Percentiles rank a stretch among this genome's conserved stretches.
These are phyloP conservation scores for Hymenoscyphus scutula DNA, from an alignment of 2,329 filamentous ascomycete species.

Conservation along the genomic window DNA sequence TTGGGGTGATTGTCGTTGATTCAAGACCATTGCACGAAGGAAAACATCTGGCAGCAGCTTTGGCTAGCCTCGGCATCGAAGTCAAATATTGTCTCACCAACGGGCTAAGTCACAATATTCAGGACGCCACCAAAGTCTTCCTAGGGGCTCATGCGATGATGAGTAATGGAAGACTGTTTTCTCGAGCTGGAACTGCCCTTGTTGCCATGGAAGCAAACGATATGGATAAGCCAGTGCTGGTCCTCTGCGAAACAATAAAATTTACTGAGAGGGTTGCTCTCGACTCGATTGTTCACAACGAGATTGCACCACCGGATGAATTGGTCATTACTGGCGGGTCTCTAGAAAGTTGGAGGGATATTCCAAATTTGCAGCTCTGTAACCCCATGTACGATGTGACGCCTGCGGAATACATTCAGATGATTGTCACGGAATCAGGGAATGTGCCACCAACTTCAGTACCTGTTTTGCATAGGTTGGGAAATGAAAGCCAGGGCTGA, in stretches of 20 bases:
- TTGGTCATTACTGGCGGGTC: conserved; percentile 42
- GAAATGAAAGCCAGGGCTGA: conserved; percentile 38
- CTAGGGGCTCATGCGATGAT: conserved; percentile 93
- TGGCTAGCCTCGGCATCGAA: conserved; percentile 65
- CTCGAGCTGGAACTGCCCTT: conserved; percentile 80
- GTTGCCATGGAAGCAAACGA: conserved; percentile 80
- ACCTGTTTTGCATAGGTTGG: conserved; percentile 66
- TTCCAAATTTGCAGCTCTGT: conserved; percentile 58
- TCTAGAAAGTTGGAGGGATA: conserved; percentile 55
- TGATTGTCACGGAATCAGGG: conserved; percentile 89
- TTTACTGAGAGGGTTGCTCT: conserved; percentile 87
- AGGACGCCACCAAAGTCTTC: conserved; percentile 61
- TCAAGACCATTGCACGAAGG: conserved; percentile 69
- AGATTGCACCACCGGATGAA: conserved; percentile 77
- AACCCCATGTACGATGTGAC: conserved; percentile 92
- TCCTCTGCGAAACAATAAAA: conserved; percentile 92
- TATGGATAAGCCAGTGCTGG: conserved; percentile 75
- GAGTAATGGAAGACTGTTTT: conserved; percentile 89
- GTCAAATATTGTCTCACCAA: conserved; percentile 82
- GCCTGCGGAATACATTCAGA: conserved; percentile 78
- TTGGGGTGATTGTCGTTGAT: conserved; percentile 84
- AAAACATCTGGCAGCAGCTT: conserved; percentile 66
- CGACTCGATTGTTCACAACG: conserved; percentile 91
- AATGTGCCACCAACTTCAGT: conserved; percentile 83
- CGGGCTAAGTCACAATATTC: conserved; percentile 71